phyloP scores from a whole-genome alignment of 768 basidiomycete genomes.

The Kwoniella pini region DNA sequence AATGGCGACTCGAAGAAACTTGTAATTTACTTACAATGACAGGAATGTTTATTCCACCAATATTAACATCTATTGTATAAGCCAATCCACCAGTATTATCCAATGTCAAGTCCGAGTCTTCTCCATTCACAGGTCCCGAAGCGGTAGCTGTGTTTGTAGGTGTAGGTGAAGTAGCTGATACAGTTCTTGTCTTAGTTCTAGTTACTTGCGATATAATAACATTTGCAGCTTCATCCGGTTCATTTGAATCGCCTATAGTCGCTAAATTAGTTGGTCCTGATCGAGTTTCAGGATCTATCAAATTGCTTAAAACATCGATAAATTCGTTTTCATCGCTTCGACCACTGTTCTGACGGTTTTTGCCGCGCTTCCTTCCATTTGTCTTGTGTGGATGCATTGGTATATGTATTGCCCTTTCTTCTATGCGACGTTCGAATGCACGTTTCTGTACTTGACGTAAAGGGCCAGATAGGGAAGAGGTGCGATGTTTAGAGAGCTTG shows the following conservation, averaged over 20 bases:
- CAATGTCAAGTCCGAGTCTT: conserved; percentile 9
- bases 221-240: conserved; percentile 5
- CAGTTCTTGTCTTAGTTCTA: conserved; percentile 2
- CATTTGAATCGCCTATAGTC: not conserved
- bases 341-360: not conserved
- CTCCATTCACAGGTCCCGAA: not conserved
- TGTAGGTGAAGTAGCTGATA: not conserved
- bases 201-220: conserved; percentile 8
- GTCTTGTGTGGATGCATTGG: conserved; percentile 7
- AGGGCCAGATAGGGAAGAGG: not conserved
- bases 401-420: conserved; percentile 12
- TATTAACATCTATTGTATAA: conserved; percentile 14
- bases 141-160: not conserved
- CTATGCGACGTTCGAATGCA: conserved; percentile 2
- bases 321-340: not conserved
- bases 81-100: conserved; percentile 15
- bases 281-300: not conserved
- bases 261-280: not conserved
- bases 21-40: conserved; percentile 20
- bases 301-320: not conserved
- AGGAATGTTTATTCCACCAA: conserved; percentile 9
- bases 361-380: not conserved
- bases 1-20: too few species aligned
- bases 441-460: not conserved
- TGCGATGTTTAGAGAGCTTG: conserved; percentile 9